These are phyloP conservation scores for Venturia nashicola DNA, from an alignment of 2,329 filamentous ascomycete species.

Conservation along the genomic window DNA sequence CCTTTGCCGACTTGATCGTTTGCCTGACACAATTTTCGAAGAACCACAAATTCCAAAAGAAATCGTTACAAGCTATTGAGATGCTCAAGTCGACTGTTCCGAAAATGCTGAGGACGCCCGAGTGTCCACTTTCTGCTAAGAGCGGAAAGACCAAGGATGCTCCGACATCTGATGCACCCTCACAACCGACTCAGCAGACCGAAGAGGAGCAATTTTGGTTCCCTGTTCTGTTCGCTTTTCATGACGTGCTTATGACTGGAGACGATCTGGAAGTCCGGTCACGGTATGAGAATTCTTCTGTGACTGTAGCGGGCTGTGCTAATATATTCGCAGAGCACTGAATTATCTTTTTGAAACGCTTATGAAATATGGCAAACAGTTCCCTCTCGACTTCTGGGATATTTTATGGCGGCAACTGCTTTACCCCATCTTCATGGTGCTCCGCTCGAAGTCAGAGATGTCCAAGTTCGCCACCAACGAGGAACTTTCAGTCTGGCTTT, in stretches of 20 bases:
- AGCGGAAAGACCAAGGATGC: constrained; percentile 17
- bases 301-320: neutral
- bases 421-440: constrained; percentile 96
- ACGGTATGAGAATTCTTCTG: constrained; percentile 23
- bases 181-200: constrained; percentile 63
- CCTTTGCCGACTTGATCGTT: constrained; percentile 91
- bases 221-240: constrained; percentile 93
- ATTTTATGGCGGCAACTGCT: constrained; percentile 93
- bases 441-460: constrained; percentile 94
- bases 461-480: constrained; percentile 90
- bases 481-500: constrained; percentile 95
- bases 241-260: constrained; percentile 97
- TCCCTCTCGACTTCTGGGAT: constrained; percentile 94
- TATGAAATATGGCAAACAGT: constrained; percentile 79
- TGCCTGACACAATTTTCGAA: constrained; percentile 98
- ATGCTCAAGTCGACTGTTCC: constrained; percentile 86
- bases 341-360: constrained; percentile 96
- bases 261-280: constrained; percentile 94
- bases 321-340: constrained; percentile 46
- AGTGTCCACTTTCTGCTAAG: constrained; percentile 70
- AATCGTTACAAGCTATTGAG: constrained; percentile 91
- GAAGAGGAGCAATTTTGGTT: constrained; percentile 99
- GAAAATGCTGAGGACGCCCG: constrained; percentile 88
- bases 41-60: constrained; percentile 97
- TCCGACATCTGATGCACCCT: constrained; percentile 30